These are phyloP conservation scores for Celoporthe dispersa DNA, from an alignment of 2,329 filamentous ascomycete genomes.

Conservation along the genomic window DNA sequence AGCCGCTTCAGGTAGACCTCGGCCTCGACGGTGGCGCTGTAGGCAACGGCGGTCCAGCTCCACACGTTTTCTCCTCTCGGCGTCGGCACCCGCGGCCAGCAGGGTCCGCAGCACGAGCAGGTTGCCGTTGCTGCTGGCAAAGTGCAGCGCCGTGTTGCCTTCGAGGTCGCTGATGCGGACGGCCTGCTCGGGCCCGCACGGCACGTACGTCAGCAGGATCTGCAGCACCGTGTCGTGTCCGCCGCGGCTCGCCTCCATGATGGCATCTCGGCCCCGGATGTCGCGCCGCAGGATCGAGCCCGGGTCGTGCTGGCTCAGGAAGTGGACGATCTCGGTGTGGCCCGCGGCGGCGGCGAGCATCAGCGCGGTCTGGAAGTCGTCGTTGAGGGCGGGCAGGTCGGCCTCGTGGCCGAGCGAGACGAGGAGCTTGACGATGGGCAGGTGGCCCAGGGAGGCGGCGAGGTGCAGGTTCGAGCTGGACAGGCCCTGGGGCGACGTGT, in stretches of 20 bases:
- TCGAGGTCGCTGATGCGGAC: conserved; percentile 66
- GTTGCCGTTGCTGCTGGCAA: conserved; percentile 82
- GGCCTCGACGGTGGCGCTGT: conserved; percentile 79
- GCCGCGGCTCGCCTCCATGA: conserved; percentile 66
- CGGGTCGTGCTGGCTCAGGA: conserved; percentile 69
- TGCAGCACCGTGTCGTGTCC: conserved; percentile 70
- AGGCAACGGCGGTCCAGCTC: conserved; percentile 83
- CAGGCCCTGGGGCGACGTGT: conserved; percentile 67
- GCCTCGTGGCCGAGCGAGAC: conserved; percentile 75
- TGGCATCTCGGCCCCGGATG: conserved; percentile 69
- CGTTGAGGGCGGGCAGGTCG: conserved; percentile 72
- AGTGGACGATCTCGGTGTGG: conserved; percentile 74
- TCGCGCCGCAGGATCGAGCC: conserved; percentile 68
- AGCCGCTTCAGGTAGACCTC: conserved; percentile 84
- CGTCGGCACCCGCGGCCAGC: conserved; percentile 77
- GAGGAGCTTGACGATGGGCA: conserved; percentile 70
- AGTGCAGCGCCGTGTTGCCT: conserved; percentile 87
- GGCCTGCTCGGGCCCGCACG: conserved; percentile 56
- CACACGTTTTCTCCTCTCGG: conserved; percentile 75
- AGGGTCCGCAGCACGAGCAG: conserved; percentile 77
- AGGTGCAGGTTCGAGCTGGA: conserved; percentile 86
- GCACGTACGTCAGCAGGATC: conserved; percentile 65
- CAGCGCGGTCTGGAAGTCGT: conserved; percentile 77
- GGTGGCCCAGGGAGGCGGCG: conserved; percentile 73
- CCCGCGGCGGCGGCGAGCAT: conserved; percentile 75